Evolutionary conservation across 371 early-diverging fungal genomes (phyloP), one percentile per base, ranked within the genome.

Genomic region (Syncephalastrum contaminatum): DNA sequence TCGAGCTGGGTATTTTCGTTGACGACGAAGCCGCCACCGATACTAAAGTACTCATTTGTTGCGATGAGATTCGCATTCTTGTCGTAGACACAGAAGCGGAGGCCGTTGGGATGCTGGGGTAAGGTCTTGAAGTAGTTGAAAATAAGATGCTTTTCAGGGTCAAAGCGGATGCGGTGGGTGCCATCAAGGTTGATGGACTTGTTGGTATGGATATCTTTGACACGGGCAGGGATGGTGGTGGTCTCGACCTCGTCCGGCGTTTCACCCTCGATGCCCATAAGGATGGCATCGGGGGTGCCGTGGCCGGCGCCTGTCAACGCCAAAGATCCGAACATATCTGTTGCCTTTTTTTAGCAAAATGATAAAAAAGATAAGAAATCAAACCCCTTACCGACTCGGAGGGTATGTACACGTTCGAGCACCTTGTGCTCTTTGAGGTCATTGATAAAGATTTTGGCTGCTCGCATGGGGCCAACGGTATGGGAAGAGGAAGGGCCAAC

Each of bases 11-110:
- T 93, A 45, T 84, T 77, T 19, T 91, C 95, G 66, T 94, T 94
- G 27, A 97, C 92, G 15, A 97, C 96, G 72, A 97, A 97, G 2
- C 97, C 97, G 48, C 96, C 96, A 24, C 96, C 96, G 65, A 95
- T 93, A 59, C 92, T 90, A 67, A 94, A 95, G 73, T 93, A 95
- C 70, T 95, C 95, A 68, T 95, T 93, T 19, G 93, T 92, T 3
- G 94, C 95, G 39, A 95, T 67, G 82, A 93, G 69, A 64, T 87
- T 86, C 36, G 91, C 89, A 21, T 87, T 65, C 20, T 69, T 67
- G 66, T 94, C 90, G 64, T 88, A 93, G 24, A 88, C 92, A 44
- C 92, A 89, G 64, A 97, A 91, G 12, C 96, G 88, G 85, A 97
- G 90, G 44, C 97, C 97, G 65, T 97, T 97, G 12, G 97, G 95